These are phyloP conservation scores for Erythrophleum fordii DNA, from an alignment of 306 rosid species.

Conservation along the genomic window DNA sequence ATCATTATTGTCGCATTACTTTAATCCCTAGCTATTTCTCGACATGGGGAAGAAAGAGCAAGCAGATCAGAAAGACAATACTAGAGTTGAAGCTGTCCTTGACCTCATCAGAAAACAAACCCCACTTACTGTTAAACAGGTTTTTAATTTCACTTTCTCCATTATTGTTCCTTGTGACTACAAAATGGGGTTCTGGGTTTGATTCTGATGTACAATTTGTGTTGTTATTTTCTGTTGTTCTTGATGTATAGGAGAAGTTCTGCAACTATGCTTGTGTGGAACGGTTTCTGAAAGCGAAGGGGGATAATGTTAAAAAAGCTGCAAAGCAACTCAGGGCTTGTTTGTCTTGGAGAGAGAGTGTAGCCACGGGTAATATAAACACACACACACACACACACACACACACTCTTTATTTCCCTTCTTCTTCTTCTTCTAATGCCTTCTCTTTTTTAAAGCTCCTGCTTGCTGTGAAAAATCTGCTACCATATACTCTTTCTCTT, in stretches of 20 bases:
- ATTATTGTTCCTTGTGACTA: neutral
- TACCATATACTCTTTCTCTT: constrained; percentile 25
- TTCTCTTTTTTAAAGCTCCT: neutral
- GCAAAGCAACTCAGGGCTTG: constrained; percentile 87
- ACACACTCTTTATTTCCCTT: neutral
- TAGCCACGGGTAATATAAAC: constrained; percentile 64
- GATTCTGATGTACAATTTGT: neutral
- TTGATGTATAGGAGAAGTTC: constrained; percentile 76
- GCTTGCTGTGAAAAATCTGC: constrained; percentile 26
- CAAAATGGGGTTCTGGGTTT: neutral
- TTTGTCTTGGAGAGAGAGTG: constrained; percentile 92
- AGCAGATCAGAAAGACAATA: constrained; percentile 39
- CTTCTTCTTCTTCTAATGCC: constrained; percentile 11
- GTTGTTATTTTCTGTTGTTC: neutral
- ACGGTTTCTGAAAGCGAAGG: constrained; percentile 83
- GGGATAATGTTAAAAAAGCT: constrained; percentile 88
- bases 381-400: neutral
- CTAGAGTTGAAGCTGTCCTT: constrained; percentile 76
- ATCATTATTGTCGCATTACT: constrained; percentile 35
- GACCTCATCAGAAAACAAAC: constrained; percentile 79
- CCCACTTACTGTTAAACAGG: constrained; percentile 85
- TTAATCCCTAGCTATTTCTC: constrained; percentile 29
- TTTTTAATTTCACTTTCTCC: constrained; percentile 8
- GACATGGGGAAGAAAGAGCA: constrained; percentile 86
- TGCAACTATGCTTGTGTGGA: constrained; percentile 81